Base-by-base conservation (phyloP, 2,329 filamentous ascomycete genomes). In the Clarireedia monteithiana region DNA sequence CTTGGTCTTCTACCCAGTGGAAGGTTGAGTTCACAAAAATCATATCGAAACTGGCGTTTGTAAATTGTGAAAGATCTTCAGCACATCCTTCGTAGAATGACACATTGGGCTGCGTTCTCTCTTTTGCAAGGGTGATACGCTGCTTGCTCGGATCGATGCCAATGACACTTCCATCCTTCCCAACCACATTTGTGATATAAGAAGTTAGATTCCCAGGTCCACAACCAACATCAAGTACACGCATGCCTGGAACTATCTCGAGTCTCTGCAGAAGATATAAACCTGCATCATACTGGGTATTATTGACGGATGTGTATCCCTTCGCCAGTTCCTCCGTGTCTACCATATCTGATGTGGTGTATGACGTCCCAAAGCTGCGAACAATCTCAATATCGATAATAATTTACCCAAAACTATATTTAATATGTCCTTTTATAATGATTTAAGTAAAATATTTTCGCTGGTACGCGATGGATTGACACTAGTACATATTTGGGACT, bases 161-260 rank as follows among this genome's bases (percentile, higher is more conserved):
- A 15, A 58, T 34, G 3, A 58, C 46, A 39, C 6, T 51, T 38
- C 53, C 53, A 4, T 36, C 7, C 4, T 52, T 24, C 6, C 50
- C 44, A 15, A 58, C 27, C 1, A 56, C 34, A 6, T 48, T 27
- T 7, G 53, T 45, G 2, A 60, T 46, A 23, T 58, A 36, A 5
- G 62, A 24, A 5, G 67, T 68, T 34, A 70, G 60, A 30, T 69
- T 67, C 5, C 69, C 69, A 0, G 69, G 67, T 10, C 69, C 69
- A 58, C 68, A 71, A 17, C 69, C 69, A 30, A 70, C 64, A 46
- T 71, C 69, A 9, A 71, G 65, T 38, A 71, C 62, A 17, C 17
- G 48, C 2, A 30, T 50, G 20, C 52, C 47, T 20, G 49, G 23
- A 0, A 38, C 36, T 12, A 46, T 51, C 10, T 36, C 17, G 2